phyloP scores from a whole-genome alignment of 495 filamentous ascomycete species.

The Pyrenula massariospora region DNA sequence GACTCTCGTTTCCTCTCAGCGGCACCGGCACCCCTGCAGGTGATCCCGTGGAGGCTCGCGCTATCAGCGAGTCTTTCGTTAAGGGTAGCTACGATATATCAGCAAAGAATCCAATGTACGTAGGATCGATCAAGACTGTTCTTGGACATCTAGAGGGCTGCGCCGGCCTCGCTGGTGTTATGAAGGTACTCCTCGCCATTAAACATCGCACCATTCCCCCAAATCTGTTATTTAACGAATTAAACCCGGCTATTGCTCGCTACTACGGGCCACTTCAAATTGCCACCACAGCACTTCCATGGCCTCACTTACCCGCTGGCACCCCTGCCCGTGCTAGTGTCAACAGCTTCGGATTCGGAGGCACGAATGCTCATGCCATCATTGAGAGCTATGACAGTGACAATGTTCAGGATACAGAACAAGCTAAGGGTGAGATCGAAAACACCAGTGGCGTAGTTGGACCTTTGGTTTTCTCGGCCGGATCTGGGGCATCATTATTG shows the following conservation, averaged over 20 bases:
- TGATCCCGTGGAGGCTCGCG: neutral
- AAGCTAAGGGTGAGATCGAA: neutral
- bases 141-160: slow-evolving; percentile 44
- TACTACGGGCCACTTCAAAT: slow-evolving; percentile 10
- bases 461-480: slow-evolving; percentile 12
- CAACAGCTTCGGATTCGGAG: slow-evolving; percentile 23
- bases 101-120: slow-evolving; percentile 18
- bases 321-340: slow-evolving; percentile 13
- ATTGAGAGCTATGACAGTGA: slow-evolving; percentile 4
- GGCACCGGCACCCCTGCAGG: no score
- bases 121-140: slow-evolving; percentile 40
- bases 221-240: slow-evolving; percentile 39
- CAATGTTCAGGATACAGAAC: neutral
- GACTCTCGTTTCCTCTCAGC: slow-evolving; percentile 25
- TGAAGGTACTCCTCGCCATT: slow-evolving; percentile 29
- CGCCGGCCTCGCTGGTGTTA: slow-evolving; percentile 41
- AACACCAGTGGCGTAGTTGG: no score
- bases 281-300: slow-evolving; percentile 12
- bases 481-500: slow-evolving; percentile 7
- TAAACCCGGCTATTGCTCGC: slow-evolving; percentile 30
- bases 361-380: slow-evolving; percentile 16
- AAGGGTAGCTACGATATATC: neutral
- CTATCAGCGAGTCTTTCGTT: slow-evolving; percentile 17
- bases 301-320: slow-evolving; percentile 12
- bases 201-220: slow-evolving; percentile 40